A percentile compares a stretch with the other conserved stretches of the same genome.
These are phyloP conservation scores for Acanthamoeba triangularis DNA, from an alignment of 208 protist genomes.

Conservation along the genomic window DNA sequence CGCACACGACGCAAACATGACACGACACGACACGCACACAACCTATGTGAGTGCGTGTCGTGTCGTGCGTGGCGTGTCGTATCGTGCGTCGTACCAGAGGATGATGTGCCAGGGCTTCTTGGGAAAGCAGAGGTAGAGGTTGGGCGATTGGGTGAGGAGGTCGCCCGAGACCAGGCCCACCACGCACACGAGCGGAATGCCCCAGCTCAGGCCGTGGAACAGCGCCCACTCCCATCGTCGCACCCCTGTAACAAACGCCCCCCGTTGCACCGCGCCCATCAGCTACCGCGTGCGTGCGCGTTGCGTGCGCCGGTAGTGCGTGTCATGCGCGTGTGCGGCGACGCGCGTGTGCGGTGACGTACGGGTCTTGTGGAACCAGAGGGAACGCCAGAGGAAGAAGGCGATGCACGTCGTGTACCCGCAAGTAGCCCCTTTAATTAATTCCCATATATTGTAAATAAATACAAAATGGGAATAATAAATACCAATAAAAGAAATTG, in stretches of 20 bases:
- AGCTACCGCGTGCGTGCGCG: too few relatives aligned
- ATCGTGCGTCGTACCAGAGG: neutral
- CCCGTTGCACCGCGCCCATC: neutral
- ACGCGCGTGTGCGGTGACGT: neutral
- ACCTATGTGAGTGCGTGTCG: too few relatives aligned
- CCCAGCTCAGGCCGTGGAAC: slow-evolving; percentile 53
- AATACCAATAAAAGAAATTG: too few relatives aligned
- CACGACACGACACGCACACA: neutral
- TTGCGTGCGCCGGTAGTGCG: neutral
- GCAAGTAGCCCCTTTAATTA: neutral
- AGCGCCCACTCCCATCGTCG: neutral
- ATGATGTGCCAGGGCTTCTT: slow-evolving; percentile 68
- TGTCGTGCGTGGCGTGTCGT: neutral
- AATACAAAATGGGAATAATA: too few relatives aligned
- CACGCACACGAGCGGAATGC: slow-evolving; percentile 27
- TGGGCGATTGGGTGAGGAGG: slow-evolving; percentile 49
- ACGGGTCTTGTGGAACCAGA: slow-evolving; percentile 23
- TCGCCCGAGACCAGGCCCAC: slow-evolving; percentile 39
- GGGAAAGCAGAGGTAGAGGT: slow-evolving; percentile 41
- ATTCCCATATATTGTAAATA: neutral
- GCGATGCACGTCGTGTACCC: slow-evolving; percentile 59
- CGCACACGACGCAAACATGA: neutral
- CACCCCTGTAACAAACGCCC: neutral
- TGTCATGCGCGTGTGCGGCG: neutral
- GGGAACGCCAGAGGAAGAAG: slow-evolving; percentile 47